Evolutionary conservation across 208 protist species (phyloP).

Genomic region (Trypanosoma platydactyli): DNA sequence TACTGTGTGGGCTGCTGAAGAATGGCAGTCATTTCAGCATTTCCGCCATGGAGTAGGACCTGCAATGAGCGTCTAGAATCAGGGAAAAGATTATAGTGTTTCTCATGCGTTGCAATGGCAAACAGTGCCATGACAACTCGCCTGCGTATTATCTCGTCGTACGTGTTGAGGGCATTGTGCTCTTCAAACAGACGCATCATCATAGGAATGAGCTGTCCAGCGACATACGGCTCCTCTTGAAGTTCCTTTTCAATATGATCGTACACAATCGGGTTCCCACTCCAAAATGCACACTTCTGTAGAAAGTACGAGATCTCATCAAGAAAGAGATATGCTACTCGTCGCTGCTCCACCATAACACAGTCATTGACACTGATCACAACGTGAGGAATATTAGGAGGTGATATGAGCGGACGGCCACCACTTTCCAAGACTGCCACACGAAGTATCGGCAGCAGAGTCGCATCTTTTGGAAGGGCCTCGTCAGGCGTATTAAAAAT

Average conservation of each 20-base stretch:
- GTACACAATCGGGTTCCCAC: slow-evolving; percentile 78
- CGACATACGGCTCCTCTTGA: slow-evolving; percentile 73
- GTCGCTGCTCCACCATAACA: slow-evolving; percentile 86
- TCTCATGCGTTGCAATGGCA: slow-evolving; percentile 53
- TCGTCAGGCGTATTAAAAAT: slow-evolving; percentile 82
- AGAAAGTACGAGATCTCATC: slow-evolving; percentile 92
- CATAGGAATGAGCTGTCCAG: slow-evolving; percentile 65
- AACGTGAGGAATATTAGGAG: slow-evolving; percentile 81
- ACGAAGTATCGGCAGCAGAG: slow-evolving; percentile 70
- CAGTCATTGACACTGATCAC: slow-evolving; percentile 79
- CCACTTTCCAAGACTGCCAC: slow-evolving; percentile 77
- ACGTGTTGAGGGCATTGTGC: slow-evolving; percentile 35
- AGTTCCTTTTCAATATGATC: slow-evolving; percentile 79
- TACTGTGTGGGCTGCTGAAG: slow-evolving; percentile 29
- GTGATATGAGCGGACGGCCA: slow-evolving; percentile 71
- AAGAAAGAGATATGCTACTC: slow-evolving; percentile 74
- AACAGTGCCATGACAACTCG: slow-evolving; percentile 58
- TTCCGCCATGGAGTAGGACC: slow-evolving; percentile 38
- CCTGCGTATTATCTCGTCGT: slow-evolving; percentile 47
- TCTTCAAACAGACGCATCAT: slow-evolving; percentile 60
- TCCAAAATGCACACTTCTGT: slow-evolving; percentile 67
- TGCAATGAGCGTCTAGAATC: slow-evolving; percentile 49
- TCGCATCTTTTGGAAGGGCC: slow-evolving; percentile 68
- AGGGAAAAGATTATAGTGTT: slow-evolving; percentile 62
- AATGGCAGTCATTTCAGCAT: slow-evolving; percentile 40